These are phyloP conservation scores for Endocarpon pusillum DNA, from an alignment of 495 filamentous ascomycete genomes.

Conservation along the genomic window DNA sequence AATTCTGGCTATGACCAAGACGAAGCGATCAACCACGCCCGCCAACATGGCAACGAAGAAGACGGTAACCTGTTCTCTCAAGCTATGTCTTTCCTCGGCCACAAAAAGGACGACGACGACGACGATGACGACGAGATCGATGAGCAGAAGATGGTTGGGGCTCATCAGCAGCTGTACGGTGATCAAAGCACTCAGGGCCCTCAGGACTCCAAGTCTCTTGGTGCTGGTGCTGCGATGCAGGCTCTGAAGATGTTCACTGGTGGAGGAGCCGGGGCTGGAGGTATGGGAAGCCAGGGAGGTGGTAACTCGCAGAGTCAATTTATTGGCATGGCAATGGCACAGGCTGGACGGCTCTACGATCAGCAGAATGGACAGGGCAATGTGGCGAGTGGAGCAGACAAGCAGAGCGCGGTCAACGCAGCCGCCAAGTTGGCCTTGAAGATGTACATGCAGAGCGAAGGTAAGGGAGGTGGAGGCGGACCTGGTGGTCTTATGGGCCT, in stretches of 20 bases:
- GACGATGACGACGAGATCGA: slow-evolving; percentile 29
- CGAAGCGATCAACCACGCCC: background rate
- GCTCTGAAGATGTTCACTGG: slow-evolving; percentile 48
- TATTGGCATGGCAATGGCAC: slow-evolving; percentile 49
- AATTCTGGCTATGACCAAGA: slow-evolving; percentile 1
- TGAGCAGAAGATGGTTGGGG: slow-evolving; percentile 34
- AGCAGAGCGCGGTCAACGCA: slow-evolving; percentile 41
- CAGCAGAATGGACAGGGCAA: slow-evolving; percentile 30
- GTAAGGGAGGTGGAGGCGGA: slow-evolving; percentile 31
- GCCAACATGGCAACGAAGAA: background rate
- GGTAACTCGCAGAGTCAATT: slow-evolving; percentile 37
- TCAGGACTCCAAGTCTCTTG: slow-evolving; percentile 27
- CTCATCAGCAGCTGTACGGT: slow-evolving; percentile 41
- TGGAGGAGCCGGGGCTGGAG: slow-evolving; percentile 13
- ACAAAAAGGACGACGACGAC: slow-evolving; percentile 1
- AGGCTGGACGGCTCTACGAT: slow-evolving; percentile 51
- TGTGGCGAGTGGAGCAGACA: slow-evolving; percentile 34
- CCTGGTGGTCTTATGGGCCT: slow-evolving; percentile 34
- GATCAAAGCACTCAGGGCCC: slow-evolving; percentile 14
- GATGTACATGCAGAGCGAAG: slow-evolving; percentile 46
- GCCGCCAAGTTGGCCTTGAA: slow-evolving; percentile 52
- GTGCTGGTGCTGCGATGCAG: slow-evolving; percentile 47
- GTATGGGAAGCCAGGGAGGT: slow-evolving; percentile 17
- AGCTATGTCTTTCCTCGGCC: slow-evolving; percentile 1
- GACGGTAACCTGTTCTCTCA: slow-evolving; percentile 1